Percentiles rank a stretch among this genome's conserved stretches.
Evolutionary conservation across 345 rosid genomes (phyloP).

Genomic region (Boechera retrofracta): DNA sequence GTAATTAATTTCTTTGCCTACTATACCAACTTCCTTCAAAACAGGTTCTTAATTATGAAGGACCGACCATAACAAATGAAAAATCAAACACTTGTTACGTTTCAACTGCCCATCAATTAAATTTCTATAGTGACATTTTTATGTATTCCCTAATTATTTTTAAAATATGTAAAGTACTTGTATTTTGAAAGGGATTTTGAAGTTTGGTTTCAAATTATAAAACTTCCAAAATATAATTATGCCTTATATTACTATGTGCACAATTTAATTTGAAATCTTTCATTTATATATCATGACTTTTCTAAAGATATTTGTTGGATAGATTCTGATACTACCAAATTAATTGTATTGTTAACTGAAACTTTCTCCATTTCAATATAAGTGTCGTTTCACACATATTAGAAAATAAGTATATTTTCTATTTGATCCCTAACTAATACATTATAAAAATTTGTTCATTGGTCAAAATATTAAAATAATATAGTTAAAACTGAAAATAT

Average conservation of each 20-base stretch:
- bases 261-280: background rate
- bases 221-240: background rate
- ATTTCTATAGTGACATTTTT: background rate
- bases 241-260: background rate
- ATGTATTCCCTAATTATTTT: background rate
- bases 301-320: background rate
- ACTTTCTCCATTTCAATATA: too few species aligned
- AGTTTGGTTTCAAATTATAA: background rate
- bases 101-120: conserved; percentile 10
- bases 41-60: background rate
- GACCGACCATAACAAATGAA: background rate
- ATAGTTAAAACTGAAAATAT: too few species aligned
- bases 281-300: background rate
- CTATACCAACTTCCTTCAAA: background rate
- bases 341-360: background rate
- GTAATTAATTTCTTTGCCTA: background rate
- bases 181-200: background rate
- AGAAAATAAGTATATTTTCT: too few species aligned
- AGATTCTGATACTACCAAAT: background rate
- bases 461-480: too few species aligned
- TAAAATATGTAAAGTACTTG: background rate
- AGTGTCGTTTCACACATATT: too few species aligned
- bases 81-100: background rate
- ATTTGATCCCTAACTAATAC: too few species aligned
- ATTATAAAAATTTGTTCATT: too few species aligned